These are phyloP conservation scores for Grammothele lineata DNA, from an alignment of 768 basidiomycete genomes.

Conservation along the genomic window DNA sequence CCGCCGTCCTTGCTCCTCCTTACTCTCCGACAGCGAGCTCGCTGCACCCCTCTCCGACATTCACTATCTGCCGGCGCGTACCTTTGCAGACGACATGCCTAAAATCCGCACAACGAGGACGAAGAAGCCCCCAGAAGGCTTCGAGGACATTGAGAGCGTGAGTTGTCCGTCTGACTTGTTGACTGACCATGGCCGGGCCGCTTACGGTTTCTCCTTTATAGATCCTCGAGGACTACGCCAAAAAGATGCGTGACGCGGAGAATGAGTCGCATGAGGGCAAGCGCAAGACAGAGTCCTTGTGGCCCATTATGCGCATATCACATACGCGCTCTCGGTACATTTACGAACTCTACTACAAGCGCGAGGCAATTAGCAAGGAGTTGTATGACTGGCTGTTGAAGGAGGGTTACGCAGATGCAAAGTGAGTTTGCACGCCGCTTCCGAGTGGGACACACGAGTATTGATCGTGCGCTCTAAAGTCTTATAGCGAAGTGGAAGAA, in stretches of 20 bases:
- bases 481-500: slow-evolving; percentile 99
- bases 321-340: slow-evolving; percentile 96
- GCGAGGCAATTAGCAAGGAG: slow-evolving; percentile 89
- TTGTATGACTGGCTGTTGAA: slow-evolving; percentile 98
- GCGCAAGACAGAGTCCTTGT: slow-evolving; percentile 85
- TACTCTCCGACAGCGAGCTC: no score
- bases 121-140: slow-evolving; percentile 93
- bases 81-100: slow-evolving; percentile 55
- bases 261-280: slow-evolving; percentile 99
- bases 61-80: slow-evolving; percentile 1
- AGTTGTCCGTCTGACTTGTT: no score
- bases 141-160: slow-evolving; percentile 86
- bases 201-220: slow-evolving; percentile 35
- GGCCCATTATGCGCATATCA: slow-evolving; percentile 97
- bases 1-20: no score
- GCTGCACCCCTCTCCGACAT: no score
- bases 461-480: slow-evolving; percentile 36
- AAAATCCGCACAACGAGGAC: slow-evolving; percentile 92
- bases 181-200: no score
- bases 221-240: slow-evolving; percentile 97
- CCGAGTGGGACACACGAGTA: no score
- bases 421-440: slow-evolving; percentile 56
- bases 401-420: slow-evolving; percentile 92
- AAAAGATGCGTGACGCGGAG: slow-evolving; percentile 99
- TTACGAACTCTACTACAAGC: slow-evolving; percentile 98